Evolutionary conservation across 1,284 basidiomycete genomes (phyloP).

Genomic region (Ustilago bromivora): DNA sequence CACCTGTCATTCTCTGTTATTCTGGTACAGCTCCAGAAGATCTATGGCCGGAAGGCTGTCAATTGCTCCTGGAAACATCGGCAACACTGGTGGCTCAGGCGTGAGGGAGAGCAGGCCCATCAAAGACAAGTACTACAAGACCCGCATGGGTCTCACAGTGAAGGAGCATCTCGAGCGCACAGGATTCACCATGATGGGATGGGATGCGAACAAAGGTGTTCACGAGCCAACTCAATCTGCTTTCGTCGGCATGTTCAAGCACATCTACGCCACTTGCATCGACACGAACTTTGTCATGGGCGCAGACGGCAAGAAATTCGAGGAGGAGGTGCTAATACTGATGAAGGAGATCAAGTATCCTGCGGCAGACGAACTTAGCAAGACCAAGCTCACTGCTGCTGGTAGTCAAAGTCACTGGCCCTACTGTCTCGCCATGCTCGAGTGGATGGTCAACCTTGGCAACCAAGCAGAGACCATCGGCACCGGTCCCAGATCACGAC

Average conservation of each 20-base stretch:
- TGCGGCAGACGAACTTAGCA: slow-evolving; percentile 65
- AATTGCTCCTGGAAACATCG: slow-evolving; percentile 50
- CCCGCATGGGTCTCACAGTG: slow-evolving; percentile 60
- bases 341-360: slow-evolving; percentile 68
- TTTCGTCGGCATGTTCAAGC: slow-evolving; percentile 66
- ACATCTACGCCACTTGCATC: slow-evolving; percentile 63
- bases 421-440: slow-evolving; percentile 65
- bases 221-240: slow-evolving; percentile 67
- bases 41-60: slow-evolving; percentile 53
- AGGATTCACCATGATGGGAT: slow-evolving; percentile 62
- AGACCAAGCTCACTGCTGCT: slow-evolving; percentile 67
- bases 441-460: slow-evolving; percentile 66
- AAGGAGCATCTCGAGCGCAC: slow-evolving; percentile 59
- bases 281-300: slow-evolving; percentile 63
- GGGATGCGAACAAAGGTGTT: slow-evolving; percentile 57
- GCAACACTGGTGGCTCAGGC: slow-evolving; percentile 37
- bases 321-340: slow-evolving; percentile 64
- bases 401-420: slow-evolving; percentile 68
- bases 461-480: slow-evolving; percentile 50
- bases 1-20: background rate
- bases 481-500: slow-evolving; percentile 57
- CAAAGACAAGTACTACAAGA: slow-evolving; percentile 60
- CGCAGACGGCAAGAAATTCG: slow-evolving; percentile 64
- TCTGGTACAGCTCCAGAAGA: slow-evolving; percentile 23
- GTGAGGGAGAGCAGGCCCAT: slow-evolving; percentile 50